Evolutionary conservation across 768 basidiomycete species (phyloP).

Genomic region (Psilocybe cyanescens): DNA sequence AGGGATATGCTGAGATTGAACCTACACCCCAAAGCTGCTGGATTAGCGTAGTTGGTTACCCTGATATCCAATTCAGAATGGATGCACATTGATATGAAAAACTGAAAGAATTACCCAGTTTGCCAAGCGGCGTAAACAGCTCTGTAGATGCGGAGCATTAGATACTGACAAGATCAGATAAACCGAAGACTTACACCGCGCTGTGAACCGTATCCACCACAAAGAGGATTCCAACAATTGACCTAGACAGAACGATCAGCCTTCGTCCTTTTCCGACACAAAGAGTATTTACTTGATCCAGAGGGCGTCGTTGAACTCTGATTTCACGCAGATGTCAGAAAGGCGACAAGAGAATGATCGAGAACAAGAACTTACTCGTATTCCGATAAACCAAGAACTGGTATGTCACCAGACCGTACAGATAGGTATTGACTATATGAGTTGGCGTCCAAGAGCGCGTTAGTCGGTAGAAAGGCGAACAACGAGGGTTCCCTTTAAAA

Average conservation of each 20-base stretch:
- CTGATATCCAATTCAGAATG: constrained; percentile 22
- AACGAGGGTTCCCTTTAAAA: background rate
- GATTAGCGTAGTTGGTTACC: constrained; percentile 43
- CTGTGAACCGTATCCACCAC: constrained; percentile 40
- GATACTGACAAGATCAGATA: background rate
- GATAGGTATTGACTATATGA: constrained; percentile 32
- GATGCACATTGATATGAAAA: background rate
- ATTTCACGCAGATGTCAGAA: background rate
- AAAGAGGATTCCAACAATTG: constrained; percentile 38
- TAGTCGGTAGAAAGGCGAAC: background rate
- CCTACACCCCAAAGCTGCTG: constrained; percentile 35
- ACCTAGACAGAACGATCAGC: constrained; percentile 19
- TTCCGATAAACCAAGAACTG: constrained; percentile 43
- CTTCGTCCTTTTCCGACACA: background rate
- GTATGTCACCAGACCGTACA: constrained; percentile 46
- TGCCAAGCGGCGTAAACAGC: constrained; percentile 38
- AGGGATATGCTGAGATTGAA: background rate
- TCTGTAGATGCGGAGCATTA: constrained; percentile 14
- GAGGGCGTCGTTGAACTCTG: constrained; percentile 40
- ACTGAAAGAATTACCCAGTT: constrained; percentile 26
- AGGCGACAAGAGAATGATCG: constrained; percentile 6
- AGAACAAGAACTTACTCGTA: constrained; percentile 26
- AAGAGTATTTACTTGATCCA: constrained; percentile 34
- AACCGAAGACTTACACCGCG: constrained; percentile 29
- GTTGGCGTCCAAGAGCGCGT: no score